phyloP scores from a whole-genome alignment of 78 protist genomes.

The Dictyostelium firmibasis region DNA sequence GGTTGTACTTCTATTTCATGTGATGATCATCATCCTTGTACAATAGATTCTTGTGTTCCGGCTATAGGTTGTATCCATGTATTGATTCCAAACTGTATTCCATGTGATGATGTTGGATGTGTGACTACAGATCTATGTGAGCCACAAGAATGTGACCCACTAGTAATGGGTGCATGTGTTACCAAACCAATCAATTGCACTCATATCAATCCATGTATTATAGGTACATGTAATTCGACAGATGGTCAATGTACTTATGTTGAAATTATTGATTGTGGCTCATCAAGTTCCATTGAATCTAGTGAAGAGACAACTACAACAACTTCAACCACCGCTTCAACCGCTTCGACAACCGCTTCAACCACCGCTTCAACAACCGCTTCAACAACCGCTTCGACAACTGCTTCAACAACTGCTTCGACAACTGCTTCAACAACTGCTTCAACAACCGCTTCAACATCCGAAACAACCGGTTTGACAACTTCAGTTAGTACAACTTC shows the following conservation, averaged over 20 bases:
- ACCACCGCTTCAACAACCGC: not conserved
- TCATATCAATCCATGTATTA: not conserved
- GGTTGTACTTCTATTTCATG: not conserved
- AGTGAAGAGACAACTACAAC: not conserved
- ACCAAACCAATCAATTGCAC: not conserved
- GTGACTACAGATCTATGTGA: not conserved
- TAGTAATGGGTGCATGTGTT: not conserved
- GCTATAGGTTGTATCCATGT: not conserved
- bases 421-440: not conserved
- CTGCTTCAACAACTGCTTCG: not conserved
- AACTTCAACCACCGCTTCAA: not conserved
- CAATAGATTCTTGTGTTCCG: not conserved
- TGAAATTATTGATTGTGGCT: not conserved
- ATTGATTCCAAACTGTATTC: not conserved
- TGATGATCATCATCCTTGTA: not conserved
- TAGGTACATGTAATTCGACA: not conserved
- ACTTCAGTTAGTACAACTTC: not conserved
- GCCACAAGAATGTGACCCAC: not conserved
- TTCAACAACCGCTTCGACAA: not conserved
- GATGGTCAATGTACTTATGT: not conserved
- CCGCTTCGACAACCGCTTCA: not conserved
- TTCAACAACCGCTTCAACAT: not conserved
- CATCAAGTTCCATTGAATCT: not conserved
- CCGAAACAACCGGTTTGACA: not conserved
- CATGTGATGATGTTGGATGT: not conserved